Evolutionary conservation across 2,329 filamentous ascomycete genomes (phyloP), one percentile per base, ranked within the genome.

Genomic region (Scedosporium boydii): DNA sequence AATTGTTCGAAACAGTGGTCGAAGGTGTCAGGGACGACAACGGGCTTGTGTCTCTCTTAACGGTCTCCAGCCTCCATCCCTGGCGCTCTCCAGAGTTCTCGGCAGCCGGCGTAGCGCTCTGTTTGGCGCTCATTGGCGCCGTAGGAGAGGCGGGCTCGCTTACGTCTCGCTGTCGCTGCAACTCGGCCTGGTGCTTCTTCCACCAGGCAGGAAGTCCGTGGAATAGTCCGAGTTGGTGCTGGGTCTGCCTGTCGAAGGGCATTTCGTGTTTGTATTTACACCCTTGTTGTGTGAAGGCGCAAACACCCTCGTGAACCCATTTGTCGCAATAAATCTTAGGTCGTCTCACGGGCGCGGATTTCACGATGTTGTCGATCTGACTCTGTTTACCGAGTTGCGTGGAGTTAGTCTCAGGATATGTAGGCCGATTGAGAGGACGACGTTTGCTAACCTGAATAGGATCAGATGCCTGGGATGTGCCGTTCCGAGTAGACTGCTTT

Each of bases 211-310:
- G 85, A n/a, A 83, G 74, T 0, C 85, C 85, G 64, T 86, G 81
- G 66, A 85, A 86, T 1, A 96, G 82, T 0, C 93, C 93, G 2
- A 96, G 80, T 6, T 81, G 78, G 53, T 83, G 76, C 67, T 96
- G 84, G 1, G 86, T 89, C 0, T 79, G 76, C 59, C 79, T 79
- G 66, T 92, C 86, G 27, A 77, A 74, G 0, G 93, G 93, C 89
- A 96, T 96, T 72, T 95, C 90, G 72, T 96, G 93, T 76, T 92
- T 93, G 78, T 87, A 96, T 66, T 87, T 86, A 77, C 93, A 96
- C 0, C 93, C 92, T 70, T 93, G 87, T 72, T 96, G 90, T 3
- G 83, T 87, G 72, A 91, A 97, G 65, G 89, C 89, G 72, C 93
- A 97, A 53, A 90, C 85, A 21, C 91, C 92, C 63, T 89, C 87